Base-by-base conservation (phyloP, 192 early-diverging fungal genomes). In the Geranomyces michiganensis region DNA sequence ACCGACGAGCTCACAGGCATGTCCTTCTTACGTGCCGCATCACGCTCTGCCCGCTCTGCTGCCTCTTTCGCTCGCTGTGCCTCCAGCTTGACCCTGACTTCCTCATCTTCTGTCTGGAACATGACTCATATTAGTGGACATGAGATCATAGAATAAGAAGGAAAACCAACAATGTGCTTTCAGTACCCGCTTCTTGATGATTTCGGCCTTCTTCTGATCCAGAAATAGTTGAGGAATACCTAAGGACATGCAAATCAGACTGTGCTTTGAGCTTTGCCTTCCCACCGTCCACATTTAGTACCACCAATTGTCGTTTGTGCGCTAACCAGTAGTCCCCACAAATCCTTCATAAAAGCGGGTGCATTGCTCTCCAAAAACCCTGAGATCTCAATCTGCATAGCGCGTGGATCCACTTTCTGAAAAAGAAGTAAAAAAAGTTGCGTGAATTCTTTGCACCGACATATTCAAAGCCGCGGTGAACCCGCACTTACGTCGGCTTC, bases 311-410 rank as follows among this genome's bases (percentile, higher is more conserved):
- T 85, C 21, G 83, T 81, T 70, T 98, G 95, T 1, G 97, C 97
- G 73, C 89, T 91, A n/a, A 97, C 70, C 10, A 98, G 79, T 14
- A 96, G 78, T n/a, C 81, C 81, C 97, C 97, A 99, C 14, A 99
- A 85, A 64, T 91, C 90, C 43, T 88, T 81, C 72, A 97, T 90
- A 79, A 99, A 98, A 5, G 65, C 76, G 32, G 82, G 80, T 6
- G 97, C 83, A 33, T 92, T 94, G 22, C 82, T 83, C 71, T 95
- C 93, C 22, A 99, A 79, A 67, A 99, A 99, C 13, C 95, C 95
- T 1, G 94, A 95, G 10, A 99, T 82, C 68, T 94, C 93, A 65
- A 98, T 94, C 77, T 99, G 97, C 84, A 99, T 93, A 21, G 84
- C 71, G 67, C 89, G 90, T 45, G 95, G 93, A 79, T 99, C 96